Base-by-base conservation (phyloP, 1,139 yeast genomes). In the Fermentozyma sake region DNA sequence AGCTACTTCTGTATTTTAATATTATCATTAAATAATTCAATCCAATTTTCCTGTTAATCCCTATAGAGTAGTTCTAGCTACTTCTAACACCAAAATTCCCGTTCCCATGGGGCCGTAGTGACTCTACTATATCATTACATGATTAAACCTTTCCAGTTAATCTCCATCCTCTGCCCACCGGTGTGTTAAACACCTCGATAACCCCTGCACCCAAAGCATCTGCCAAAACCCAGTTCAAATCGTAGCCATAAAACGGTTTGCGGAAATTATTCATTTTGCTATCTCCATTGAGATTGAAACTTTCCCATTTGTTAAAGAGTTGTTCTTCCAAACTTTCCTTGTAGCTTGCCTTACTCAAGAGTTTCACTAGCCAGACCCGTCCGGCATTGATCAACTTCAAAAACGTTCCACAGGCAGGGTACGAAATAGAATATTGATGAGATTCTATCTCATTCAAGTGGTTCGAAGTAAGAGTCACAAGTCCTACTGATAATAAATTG, bases 101-200 rank as follows among this genome's bases (percentile, higher is more conserved):
- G n/a, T n/a, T n/a, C n/a, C n/a, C n/a, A n/a, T n/a, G n/a, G n/a
- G n/a, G n/a, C n/a, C n/a, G n/a, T n/a, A n/a, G n/a, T n/a, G n/a
- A n/a, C n/a, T n/a, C n/a, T n/a, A n/a, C n/a, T n/a, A n/a, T n/a
- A n/a, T n/a, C n/a, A n/a, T n/a, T n/a, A 12, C 12, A 19, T 12
- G 14, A 26, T 38, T 41, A 61, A 18, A 61, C 53, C 35, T 67
- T 67, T 0, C 72, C 73, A 2, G 84, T 77, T 25, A 77, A 52
- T 46, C 71, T 69, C 79, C 84, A 79, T 0, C 85, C 85, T 27
- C 77, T 54, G 0, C 89, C 89, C 2, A 75, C 79, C 0, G 86
- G 84, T 0, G 89, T 79, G 23, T 65, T 62, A 42, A 78, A 78
- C 5, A 77, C 78, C 42, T 81, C 91, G 3, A 76, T 51, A 22